Evolutionary conservation across 805 yeast genomes (phyloP).

Genomic region (Saturnispora silvae): DNA sequence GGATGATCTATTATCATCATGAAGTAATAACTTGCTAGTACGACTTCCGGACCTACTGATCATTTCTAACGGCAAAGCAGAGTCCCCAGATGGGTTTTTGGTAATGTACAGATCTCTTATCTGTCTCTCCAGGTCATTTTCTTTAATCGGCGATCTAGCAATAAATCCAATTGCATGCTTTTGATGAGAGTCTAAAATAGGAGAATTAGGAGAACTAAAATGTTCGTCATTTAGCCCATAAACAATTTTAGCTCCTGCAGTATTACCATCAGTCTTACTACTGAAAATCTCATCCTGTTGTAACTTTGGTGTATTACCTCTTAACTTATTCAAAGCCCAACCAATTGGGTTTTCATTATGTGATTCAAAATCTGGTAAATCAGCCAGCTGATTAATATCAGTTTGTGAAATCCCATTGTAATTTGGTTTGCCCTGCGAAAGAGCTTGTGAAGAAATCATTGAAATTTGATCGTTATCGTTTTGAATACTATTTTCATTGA

Average conservation of each 20-base stretch:
- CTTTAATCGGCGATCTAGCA: constrained; percentile 11
- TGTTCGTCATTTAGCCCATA: constrained; percentile 24
- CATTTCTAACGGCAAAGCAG: constrained; percentile 11
- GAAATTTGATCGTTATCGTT: constrained; percentile 15
- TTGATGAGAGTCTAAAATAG: constrained; percentile 8
- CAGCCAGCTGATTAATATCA: constrained; percentile 67
- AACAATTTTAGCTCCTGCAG: constrained; percentile 8
- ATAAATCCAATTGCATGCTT: constrained; percentile 14
- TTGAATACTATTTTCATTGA: constrained; percentile 11
- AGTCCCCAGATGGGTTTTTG: constrained; percentile 13
- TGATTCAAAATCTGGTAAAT: constrained; percentile 66
- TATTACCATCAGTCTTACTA: too few relatives aligned
- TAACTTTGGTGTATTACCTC: constrained; percentile 39
- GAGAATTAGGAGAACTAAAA: background rate
- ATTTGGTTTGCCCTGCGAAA: constrained; percentile 26
- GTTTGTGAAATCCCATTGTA: constrained; percentile 41
- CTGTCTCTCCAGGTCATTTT: constrained; percentile 19
- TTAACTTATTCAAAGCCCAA: constrained; percentile 66
- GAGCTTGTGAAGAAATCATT: constrained; percentile 24
- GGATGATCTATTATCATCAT: constrained; percentile 13
- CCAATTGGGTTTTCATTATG: constrained; percentile 59
- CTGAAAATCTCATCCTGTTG: background rate
- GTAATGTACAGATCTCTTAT: constrained; percentile 27
- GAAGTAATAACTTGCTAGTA: constrained; percentile 9
- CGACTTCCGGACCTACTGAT: constrained; percentile 11